Evolutionary conservation across 2,329 filamentous ascomycete species (phyloP).

Genomic region (Ceratocystis cubensis): DNA sequence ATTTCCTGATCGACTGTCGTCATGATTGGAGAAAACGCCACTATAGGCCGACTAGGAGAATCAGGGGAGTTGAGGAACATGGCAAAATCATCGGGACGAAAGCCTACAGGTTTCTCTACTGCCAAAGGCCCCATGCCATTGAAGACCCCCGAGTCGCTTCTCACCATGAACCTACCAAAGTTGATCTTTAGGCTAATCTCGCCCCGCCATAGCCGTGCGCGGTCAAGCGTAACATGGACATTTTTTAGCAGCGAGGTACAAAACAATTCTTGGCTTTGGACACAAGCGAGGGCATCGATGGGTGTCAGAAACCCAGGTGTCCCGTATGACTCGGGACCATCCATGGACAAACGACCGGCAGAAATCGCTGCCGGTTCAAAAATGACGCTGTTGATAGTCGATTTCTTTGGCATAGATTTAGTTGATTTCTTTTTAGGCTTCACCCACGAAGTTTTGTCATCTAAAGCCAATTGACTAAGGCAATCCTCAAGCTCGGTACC

Average conservation of each 20-base stretch:
- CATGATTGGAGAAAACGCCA: slow-evolving; percentile 8
- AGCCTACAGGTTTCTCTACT: neutral
- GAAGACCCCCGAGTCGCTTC: neutral
- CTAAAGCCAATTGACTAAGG: neutral
- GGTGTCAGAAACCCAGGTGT: neutral
- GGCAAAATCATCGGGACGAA: neutral
- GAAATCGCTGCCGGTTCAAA: neutral
- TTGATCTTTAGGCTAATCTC: neutral
- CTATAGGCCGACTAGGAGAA: neutral
- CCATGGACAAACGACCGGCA: neutral
- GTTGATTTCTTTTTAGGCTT: too few relatives aligned
- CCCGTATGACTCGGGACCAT: neutral
- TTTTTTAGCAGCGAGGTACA: neutral
- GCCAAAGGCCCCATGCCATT: neutral
- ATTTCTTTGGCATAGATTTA: neutral
- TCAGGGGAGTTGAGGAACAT: neutral
- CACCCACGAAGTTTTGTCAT: neutral
- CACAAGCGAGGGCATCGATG: slow-evolving; percentile 2
- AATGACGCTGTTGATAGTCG: neutral
- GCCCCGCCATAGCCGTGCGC: slow-evolving; percentile 4
- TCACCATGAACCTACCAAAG: slow-evolving; percentile 11
- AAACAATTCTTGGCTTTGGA: neutral
- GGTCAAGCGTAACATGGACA: neutral
- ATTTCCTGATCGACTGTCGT: slow-evolving; percentile 2
- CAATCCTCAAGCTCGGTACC: neutral